phyloP scores from a whole-genome alignment of 2,329 filamentous ascomycete species.

The Thielaviopsis punctulata region DNA sequence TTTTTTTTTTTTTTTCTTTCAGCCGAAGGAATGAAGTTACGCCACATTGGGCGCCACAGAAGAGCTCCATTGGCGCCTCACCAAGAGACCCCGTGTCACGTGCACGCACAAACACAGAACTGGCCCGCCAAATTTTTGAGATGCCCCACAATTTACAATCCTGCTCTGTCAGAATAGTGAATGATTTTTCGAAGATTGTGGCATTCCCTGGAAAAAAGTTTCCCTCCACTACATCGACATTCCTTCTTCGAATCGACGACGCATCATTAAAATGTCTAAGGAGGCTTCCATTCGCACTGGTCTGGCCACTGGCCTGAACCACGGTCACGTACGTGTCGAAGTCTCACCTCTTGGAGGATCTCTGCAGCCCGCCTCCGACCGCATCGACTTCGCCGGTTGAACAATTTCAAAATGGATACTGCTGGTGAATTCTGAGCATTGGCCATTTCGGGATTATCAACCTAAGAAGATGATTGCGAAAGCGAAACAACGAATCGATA shows the following conservation, averaged over 20 bases:
- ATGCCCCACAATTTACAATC: constrained; percentile 6
- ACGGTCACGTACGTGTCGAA: constrained; percentile 43
- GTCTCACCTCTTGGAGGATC: constrained; percentile 64
- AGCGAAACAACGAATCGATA: constrained; percentile 6
- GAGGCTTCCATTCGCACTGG: constrained; percentile 40
- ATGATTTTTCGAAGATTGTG: constrained; percentile 4
- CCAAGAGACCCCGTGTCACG: neutral
- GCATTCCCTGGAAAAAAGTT: constrained; percentile 4
- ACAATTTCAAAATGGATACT: neutral
- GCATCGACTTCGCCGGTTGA: neutral
- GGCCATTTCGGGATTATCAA: constrained; percentile 11
- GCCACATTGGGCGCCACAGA: neutral
- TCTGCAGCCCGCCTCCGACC: constrained; percentile 26
- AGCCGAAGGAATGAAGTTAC: too few species aligned
- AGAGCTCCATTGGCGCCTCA: neutral
- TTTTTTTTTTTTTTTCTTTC: too few species aligned
- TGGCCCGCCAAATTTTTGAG: neutral
- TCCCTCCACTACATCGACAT: constrained; percentile 17
- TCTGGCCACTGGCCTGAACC: constrained; percentile 45
- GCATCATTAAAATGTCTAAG: constrained; percentile 35
- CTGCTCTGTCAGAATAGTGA: neutral
- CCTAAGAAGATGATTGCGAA: constrained; percentile 16
- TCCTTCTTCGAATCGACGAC: constrained; percentile 15
- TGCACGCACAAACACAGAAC: neutral
- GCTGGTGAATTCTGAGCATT: neutral